A percentile compares a stretch with the other conserved stretches of the same genome.
Evolutionary conservation across 2,329 filamentous ascomycete genomes (phyloP).

Genomic region (Trichophyton schoenleinii): DNA sequence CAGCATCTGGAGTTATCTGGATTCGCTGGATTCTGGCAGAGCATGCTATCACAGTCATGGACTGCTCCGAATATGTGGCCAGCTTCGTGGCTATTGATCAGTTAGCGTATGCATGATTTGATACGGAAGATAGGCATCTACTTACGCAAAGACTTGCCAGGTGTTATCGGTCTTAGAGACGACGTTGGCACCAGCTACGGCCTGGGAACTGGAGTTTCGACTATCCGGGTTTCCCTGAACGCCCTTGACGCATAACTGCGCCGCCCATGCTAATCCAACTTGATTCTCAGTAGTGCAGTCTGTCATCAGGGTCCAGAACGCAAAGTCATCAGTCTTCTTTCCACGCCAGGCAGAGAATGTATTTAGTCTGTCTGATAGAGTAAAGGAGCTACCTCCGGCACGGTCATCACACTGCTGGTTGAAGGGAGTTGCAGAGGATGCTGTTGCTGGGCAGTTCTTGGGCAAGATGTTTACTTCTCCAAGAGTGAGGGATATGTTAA

Average conservation of each 20-base stretch:
- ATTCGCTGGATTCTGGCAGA: slow-evolving; percentile 52
- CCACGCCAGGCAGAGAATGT: slow-evolving; percentile 85
- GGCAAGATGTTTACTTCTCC: slow-evolving; percentile 72
- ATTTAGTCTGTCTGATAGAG: slow-evolving; percentile 68
- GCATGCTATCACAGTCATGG: slow-evolving; percentile 67
- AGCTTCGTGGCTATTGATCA: slow-evolving; percentile 52
- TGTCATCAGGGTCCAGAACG: slow-evolving; percentile 81
- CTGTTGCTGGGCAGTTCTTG: slow-evolving; percentile 57
- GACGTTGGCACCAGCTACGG: slow-evolving; percentile 71
- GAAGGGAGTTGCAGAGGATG: slow-evolving; percentile 61
- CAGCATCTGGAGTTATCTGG: slow-evolving; percentile 62
- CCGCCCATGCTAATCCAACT: slow-evolving; percentile 82
- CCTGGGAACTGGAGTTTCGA: slow-evolving; percentile 41
- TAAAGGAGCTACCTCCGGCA: slow-evolving; percentile 33
- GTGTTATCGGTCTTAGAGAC: slow-evolving; percentile 71
- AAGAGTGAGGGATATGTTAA: slow-evolving; percentile 89
- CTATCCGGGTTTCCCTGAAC: slow-evolving; percentile 7
- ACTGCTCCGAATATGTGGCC: slow-evolving; percentile 91
- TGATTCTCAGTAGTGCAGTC: slow-evolving; percentile 68
- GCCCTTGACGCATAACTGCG: slow-evolving; percentile 53
- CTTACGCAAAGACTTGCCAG: slow-evolving; percentile 76
- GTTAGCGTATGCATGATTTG: background rate
- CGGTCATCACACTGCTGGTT: slow-evolving; percentile 55
- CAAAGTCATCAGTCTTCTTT: slow-evolving; percentile 61
- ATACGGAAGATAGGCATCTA: background rate